Percentiles rank a stretch among this genome's conserved stretches.
phyloP scores from a whole-genome alignment of 352 stramenopile genomes.

The Plasmopara halstedii region DNA sequence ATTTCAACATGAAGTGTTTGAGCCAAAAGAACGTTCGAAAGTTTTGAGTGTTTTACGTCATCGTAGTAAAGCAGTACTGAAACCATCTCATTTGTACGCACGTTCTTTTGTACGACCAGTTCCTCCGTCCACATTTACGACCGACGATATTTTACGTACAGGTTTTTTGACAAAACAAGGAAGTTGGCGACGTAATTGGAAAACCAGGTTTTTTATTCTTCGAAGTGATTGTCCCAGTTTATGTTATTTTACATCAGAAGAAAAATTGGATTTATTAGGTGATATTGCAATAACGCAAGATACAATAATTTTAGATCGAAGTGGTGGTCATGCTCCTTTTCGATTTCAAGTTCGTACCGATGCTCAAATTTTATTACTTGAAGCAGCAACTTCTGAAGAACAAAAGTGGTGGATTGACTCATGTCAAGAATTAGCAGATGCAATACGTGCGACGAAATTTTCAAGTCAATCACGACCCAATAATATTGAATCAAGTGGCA shows the following conservation, averaged over 20 bases:
- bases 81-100: no score
- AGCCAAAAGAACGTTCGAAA: slow-evolving; percentile 70
- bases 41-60: slow-evolving; percentile 71
- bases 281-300: slow-evolving; percentile 61
- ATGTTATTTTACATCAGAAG: slow-evolving; percentile 78
- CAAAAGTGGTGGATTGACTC: slow-evolving; percentile 66
- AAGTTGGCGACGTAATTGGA: slow-evolving; percentile 83
- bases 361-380: slow-evolving; percentile 44
- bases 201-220: slow-evolving; percentile 77
- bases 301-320: slow-evolving; percentile 69
- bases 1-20: slow-evolving; percentile 67
- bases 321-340: slow-evolving; percentile 43
- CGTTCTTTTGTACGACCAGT: slow-evolving; percentile 2
- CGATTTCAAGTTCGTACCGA: slow-evolving; percentile 65
- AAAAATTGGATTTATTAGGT: slow-evolving; percentile 73
- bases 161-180: slow-evolving; percentile 70
- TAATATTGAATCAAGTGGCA: no score
- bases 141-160: slow-evolving; percentile 53
- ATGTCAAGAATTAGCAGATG: slow-evolving; percentile 57
- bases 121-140: slow-evolving; percentile 50
- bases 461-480: slow-evolving; percentile 29
- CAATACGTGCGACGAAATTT: slow-evolving; percentile 58
- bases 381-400: slow-evolving; percentile 56
- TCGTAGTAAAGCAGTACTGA: slow-evolving; percentile 46
- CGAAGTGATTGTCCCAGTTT: slow-evolving; percentile 64